Conservation (phyloP, 306 rosid genomes). For the Cucurbita pepo region DNA sequence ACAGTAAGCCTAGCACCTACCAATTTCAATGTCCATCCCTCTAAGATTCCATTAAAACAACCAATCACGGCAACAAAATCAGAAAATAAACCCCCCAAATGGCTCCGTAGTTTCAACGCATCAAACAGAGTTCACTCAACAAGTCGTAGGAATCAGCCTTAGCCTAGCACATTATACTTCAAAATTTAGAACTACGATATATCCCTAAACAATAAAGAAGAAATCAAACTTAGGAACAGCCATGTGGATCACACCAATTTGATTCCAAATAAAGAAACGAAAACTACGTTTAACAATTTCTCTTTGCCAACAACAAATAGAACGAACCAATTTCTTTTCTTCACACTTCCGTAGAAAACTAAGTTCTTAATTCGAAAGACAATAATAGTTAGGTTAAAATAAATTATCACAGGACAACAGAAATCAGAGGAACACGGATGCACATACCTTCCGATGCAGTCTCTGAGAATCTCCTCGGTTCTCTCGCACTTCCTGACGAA, state of each 20-base stretch:
- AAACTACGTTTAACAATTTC: not conserved
- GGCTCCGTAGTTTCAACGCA: not conserved
- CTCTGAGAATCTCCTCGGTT: conserved; percentile 60
- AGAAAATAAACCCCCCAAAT: not conserved
- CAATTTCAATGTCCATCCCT: not conserved
- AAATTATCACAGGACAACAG: not conserved
- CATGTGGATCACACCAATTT: not conserved
- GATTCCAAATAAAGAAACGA: not conserved
- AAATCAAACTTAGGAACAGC: not conserved
- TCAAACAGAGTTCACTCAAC: not conserved
- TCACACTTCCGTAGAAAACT: not conserved
- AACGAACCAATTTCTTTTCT: not conserved
- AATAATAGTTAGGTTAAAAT: not conserved
- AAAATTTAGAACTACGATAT: not conserved
- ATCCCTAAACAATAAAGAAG: not conserved
- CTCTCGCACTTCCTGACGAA: conserved; percentile 69
- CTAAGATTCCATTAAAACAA: not conserved
- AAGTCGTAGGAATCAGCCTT: not conserved
- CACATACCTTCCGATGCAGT: conserved; percentile 53
- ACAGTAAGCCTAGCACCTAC: not conserved
- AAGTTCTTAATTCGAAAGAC: not conserved
- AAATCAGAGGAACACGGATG: not conserved
- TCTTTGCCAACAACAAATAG: not conserved
- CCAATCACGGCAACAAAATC: not conserved
- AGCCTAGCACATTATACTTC: not conserved